These are phyloP conservation scores for Fusarium cyanostomum DNA, from an alignment of 2,329 filamentous ascomycete genomes.

Conservation along the genomic window DNA sequence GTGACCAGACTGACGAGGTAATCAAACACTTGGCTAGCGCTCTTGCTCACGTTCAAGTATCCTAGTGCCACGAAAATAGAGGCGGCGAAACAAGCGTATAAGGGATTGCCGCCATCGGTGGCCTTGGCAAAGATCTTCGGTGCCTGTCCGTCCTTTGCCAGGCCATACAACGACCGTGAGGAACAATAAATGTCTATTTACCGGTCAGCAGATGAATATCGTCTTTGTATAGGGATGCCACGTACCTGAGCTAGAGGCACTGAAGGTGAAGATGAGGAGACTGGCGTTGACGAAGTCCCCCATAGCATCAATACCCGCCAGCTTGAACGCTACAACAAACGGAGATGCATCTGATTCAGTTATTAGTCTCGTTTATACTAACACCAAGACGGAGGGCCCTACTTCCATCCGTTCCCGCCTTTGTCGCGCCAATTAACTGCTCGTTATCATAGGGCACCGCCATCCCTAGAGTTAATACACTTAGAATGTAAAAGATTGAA, in stretches of 20 bases:
- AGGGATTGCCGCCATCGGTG: conserved; percentile 52
- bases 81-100: conserved; percentile 50
- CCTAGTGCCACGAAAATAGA: conserved; percentile 49
- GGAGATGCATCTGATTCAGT: conserved; percentile 29
- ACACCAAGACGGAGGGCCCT: neutral
- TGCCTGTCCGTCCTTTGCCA: conserved; percentile 53
- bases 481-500: conserved; percentile 38
- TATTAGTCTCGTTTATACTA: neutral
- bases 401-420: conserved; percentile 23
- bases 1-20: conserved; percentile 57
- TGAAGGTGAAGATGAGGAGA: conserved; percentile 38
- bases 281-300: conserved; percentile 39
- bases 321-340: conserved; percentile 37
- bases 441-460: conserved; percentile 39
- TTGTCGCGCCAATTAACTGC: conserved; percentile 19
- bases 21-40: conserved; percentile 49
- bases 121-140: conserved; percentile 41
- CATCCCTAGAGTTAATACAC: conserved; percentile 38
- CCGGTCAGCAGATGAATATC: neutral
- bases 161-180: conserved; percentile 49
- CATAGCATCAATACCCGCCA: conserved; percentile 31
- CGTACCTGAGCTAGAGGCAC: conserved; percentile 33
- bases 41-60: conserved; percentile 53
- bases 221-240: neutral
- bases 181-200: conserved; percentile 47